Percentiles rank a stretch among this genome's conserved stretches.
Conservation (phyloP, 129 eudicot species). For the Ambrosia artemisiifolia region DNA sequence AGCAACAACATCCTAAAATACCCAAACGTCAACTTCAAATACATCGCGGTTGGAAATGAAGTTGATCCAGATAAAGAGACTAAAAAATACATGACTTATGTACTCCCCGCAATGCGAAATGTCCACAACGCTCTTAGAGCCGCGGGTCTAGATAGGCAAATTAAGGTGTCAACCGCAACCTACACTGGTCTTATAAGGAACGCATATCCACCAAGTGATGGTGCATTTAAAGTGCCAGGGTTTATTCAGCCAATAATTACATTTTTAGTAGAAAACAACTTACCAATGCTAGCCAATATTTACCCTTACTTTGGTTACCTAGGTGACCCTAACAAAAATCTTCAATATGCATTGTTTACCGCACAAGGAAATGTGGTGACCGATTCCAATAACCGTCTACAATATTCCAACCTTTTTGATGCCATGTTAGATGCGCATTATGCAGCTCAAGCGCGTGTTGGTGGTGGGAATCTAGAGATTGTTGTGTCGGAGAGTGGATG, state of each 20-base stretch:
- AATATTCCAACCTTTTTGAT: slow-evolving; percentile 25
- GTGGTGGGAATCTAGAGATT: slow-evolving; percentile 22
- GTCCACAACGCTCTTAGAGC: slow-evolving; percentile 21
- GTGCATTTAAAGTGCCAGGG: not conserved
- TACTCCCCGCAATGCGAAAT: slow-evolving; percentile 43
- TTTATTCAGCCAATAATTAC: slow-evolving; percentile 13
- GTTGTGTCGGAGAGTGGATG: slow-evolving; percentile 39
- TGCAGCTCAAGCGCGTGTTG: slow-evolving; percentile 26
- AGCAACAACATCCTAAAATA: slow-evolving; percentile 31
- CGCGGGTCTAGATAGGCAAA: slow-evolving; percentile 22
- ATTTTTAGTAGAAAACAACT: slow-evolving; percentile 14
- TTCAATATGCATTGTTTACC: slow-evolving; percentile 29
- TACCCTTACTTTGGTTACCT: slow-evolving; percentile 32
- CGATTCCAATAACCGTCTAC: slow-evolving; percentile 1
- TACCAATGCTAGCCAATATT: slow-evolving; percentile 24
- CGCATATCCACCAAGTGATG: not conserved
- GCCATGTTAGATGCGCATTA: slow-evolving; percentile 38
- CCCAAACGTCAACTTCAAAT: slow-evolving; percentile 41
- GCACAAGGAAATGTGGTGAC: slow-evolving; percentile 16
- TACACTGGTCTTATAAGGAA: slow-evolving; percentile 7
- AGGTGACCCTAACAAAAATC: slow-evolving; percentile 16
- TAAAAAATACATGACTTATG: not conserved
- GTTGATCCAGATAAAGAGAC: slow-evolving; percentile 25
- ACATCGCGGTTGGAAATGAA: slow-evolving; percentile 61
- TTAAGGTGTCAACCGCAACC: slow-evolving; percentile 17